Conservation (phyloP, 768 basidiomycete genomes). For the Dioszegia hungarica region DNA sequence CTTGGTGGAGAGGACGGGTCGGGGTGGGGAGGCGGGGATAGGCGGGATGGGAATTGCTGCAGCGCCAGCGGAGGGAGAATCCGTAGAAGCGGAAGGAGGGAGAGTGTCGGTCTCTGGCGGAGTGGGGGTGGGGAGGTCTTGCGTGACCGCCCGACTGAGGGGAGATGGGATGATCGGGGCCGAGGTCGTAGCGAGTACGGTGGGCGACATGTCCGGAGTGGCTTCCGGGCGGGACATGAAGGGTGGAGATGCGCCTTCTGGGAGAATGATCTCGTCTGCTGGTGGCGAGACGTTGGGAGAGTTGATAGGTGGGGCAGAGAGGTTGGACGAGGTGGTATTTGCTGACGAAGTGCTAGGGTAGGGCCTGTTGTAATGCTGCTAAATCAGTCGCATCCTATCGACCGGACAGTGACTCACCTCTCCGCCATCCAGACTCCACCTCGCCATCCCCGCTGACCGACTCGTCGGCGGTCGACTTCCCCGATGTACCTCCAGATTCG, state of each 20-base stretch:
- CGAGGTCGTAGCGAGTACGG: neutral
- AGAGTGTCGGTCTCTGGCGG: neutral
- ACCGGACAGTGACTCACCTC: slow-evolving; percentile 26
- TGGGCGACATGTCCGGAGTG: neutral
- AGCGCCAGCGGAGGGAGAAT: no score
- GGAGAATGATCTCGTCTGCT: slow-evolving; percentile 16
- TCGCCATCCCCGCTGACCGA: slow-evolving; percentile 38
- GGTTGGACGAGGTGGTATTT: slow-evolving; percentile 30
- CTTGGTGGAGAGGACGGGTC: slow-evolving; percentile 3
- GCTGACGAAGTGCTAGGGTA: slow-evolving; percentile 34
- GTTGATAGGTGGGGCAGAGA: slow-evolving; percentile 30
- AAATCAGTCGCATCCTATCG: neutral
- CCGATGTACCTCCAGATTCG: slow-evolving; percentile 9
- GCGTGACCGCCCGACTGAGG: slow-evolving; percentile 15
- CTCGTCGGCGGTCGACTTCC: slow-evolving; percentile 15
- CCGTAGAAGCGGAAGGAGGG: no score
- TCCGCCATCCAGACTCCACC: slow-evolving; percentile 41
- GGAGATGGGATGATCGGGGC: slow-evolving; percentile 15
- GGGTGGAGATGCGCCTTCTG: slow-evolving; percentile 16
- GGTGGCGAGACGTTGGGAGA: slow-evolving; percentile 31
- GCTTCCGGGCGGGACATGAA: neutral
- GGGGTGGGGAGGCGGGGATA: neutral
- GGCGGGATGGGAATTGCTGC: slow-evolving; percentile 11
- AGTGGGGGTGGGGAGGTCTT: neutral
- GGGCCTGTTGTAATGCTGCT: slow-evolving; percentile 25